These are phyloP conservation scores for Exophiala phaeomuriformis DNA, from an alignment of 2,329 filamentous ascomycete genomes.

Conservation along the genomic window DNA sequence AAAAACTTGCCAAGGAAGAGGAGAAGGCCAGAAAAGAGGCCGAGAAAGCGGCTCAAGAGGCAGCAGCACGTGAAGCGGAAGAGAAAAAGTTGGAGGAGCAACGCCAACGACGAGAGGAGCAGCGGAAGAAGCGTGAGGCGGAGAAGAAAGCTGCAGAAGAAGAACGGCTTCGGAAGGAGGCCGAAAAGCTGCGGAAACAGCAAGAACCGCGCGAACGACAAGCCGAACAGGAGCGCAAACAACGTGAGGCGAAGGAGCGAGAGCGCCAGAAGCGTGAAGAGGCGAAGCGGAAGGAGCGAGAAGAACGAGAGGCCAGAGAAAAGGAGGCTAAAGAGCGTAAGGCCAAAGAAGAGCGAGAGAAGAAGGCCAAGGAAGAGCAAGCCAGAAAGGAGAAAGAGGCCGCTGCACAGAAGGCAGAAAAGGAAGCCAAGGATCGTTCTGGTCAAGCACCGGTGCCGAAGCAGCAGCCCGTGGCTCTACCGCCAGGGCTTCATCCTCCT, in stretches of 20 bases:
- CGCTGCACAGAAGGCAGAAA: constrained; percentile 37
- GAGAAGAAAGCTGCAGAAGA: constrained; percentile 88
- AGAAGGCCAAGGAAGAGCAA: constrained; percentile 39
- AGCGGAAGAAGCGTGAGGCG: constrained; percentile 81
- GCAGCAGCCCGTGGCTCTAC: constrained; percentile 35
- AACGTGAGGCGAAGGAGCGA: constrained; percentile 67
- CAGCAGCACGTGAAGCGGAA: constrained; percentile 66
- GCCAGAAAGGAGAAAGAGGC: constrained; percentile 54
- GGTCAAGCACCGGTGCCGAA: constrained; percentile 21
- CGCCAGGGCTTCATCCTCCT: constrained; percentile 47
- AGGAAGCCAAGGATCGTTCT: constrained; percentile 44
- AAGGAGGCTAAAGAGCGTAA: constrained; percentile 64
- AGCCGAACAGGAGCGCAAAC: constrained; percentile 76
- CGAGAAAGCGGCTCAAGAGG: constrained; percentile 82
- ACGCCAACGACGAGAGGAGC: constrained; percentile 76
- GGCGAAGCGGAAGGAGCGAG: constrained; percentile 68
- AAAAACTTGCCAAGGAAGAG: constrained; percentile 83
- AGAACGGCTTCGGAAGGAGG: constrained; percentile 74
- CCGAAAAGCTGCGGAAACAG: constrained; percentile 68
- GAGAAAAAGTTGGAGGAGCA: constrained; percentile 74
- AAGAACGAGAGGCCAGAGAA: constrained; percentile 55
- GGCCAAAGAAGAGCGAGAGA: constrained; percentile 57
- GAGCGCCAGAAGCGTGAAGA: constrained; percentile 71
- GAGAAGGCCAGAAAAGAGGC: constrained; percentile 82
- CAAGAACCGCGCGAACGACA: constrained; percentile 82